A percentile compares a stretch with the other conserved stretches of the same genome.
Evolutionary conservation across 208 protist species (phyloP).

Genomic region (Porcisia hertigi): DNA sequence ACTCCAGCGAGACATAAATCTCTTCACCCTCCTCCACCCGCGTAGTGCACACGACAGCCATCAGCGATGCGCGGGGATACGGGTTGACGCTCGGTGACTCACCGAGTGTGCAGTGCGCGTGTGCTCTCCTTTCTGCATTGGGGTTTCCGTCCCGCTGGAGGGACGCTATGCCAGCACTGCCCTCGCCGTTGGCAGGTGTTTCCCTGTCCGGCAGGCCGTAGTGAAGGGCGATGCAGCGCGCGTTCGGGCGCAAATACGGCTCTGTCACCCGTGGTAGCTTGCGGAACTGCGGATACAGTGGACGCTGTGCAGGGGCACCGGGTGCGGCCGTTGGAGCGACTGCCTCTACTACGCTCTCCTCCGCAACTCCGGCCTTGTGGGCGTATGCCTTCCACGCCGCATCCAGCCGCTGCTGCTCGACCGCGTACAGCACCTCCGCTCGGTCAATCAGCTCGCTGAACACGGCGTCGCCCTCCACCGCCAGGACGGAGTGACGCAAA

Average conservation of each 20-base stretch:
- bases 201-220: conserved; percentile 49
- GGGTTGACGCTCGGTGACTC: background rate
- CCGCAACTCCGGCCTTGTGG: background rate
- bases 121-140: background rate
- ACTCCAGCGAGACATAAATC: conserved; percentile 71
- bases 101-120: background rate
- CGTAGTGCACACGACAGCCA: conserved; percentile 67
- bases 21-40: conserved; percentile 47
- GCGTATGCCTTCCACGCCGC: conserved; percentile 3
- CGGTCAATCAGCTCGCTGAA: conserved; percentile 66
- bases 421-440: conserved; percentile 41
- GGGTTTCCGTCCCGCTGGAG: no score
- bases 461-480: conserved; percentile 83
- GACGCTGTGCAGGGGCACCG: conserved; percentile 4
- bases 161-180: background rate
- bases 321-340: background rate
- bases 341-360: background rate
- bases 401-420: conserved; percentile 33
- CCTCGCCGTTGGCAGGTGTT: background rate
- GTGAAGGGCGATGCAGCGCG: conserved; percentile 82
- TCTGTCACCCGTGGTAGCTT: conserved; percentile 21
- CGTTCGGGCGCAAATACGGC: conserved; percentile 57
- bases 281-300: conserved; percentile 28
- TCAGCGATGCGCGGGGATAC: conserved; percentile 61
- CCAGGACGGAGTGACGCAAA: conserved; percentile 73